These are phyloP conservation scores for Trichoderma orchidacearum DNA, from an alignment of 495 filamentous ascomycete genomes.

Conservation along the genomic window DNA sequence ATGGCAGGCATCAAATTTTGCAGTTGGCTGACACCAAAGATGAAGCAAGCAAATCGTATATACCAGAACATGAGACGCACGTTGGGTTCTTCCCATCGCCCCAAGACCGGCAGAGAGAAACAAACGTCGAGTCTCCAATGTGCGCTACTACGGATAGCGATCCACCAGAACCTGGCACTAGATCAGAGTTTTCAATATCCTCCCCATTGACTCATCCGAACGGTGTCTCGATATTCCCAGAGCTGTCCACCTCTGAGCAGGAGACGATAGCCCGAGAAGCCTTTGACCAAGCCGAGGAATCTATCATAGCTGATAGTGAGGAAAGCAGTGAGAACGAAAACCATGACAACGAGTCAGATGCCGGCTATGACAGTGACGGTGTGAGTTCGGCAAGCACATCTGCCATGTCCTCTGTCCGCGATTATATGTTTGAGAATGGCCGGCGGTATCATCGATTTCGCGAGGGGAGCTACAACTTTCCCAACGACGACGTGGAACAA, in stretches of 20 bases:
- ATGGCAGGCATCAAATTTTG: neutral
- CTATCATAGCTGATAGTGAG: constrained; percentile 16
- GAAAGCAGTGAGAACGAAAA: constrained; percentile 3
- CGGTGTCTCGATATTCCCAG: constrained; percentile 3
- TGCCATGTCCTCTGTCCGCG: constrained; percentile 33
- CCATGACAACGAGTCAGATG: constrained; percentile 2
- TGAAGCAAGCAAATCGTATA: neutral
- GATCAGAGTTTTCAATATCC: neutral
- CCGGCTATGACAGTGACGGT: constrained; percentile 31
- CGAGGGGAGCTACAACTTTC: constrained; percentile 37
- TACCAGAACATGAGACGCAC: neutral
- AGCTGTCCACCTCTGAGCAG: constrained; percentile 2
- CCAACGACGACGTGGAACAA: constrained; percentile 41
- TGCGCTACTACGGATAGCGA: neutral
- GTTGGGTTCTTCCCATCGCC: neutral
- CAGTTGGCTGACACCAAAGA: neutral
- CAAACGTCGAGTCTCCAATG: neutral
- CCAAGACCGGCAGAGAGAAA: neutral
- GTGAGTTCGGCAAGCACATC: constrained; percentile 29
- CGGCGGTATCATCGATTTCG: constrained; percentile 41
- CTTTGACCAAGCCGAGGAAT: constrained; percentile 15
- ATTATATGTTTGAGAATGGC: constrained; percentile 48
- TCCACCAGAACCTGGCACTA: neutral
- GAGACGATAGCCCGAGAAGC: constrained; percentile 10
- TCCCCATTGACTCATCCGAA: neutral